phyloP scores from a whole-genome alignment of 83 land plant genomes.

The Diphasiastrum complanatum region DNA sequence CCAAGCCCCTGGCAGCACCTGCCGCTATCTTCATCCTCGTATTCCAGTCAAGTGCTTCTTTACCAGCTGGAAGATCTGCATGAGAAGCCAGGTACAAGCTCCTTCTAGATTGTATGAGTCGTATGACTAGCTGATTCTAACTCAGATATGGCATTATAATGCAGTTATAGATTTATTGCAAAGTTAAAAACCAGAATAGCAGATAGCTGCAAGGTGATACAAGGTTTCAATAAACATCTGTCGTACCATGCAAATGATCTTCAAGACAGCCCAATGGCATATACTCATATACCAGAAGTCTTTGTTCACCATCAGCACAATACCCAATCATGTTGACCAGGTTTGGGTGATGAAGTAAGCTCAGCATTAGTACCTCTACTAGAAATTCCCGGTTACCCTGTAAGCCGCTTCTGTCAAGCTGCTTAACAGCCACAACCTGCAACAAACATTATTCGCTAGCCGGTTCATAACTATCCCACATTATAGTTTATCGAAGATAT shows the following conservation, averaged over 20 bases:
- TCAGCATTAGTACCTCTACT: constrained; percentile 6
- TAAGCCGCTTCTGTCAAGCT: neutral
- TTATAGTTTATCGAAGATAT: too few relatives aligned
- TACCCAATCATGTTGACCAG: constrained; percentile 9
- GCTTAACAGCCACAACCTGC: constrained; percentile 14
- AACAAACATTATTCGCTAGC: too few relatives aligned
- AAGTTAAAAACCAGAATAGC: neutral
- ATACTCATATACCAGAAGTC: constrained; percentile 11
- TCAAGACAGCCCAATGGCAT: constrained; percentile 3
- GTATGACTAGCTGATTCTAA: too few relatives aligned
- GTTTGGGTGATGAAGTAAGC: neutral
- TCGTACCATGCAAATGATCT: constrained; percentile 15
- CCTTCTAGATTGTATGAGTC: too few relatives aligned
- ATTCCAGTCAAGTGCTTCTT: too few relatives aligned
- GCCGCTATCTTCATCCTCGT: too few relatives aligned
- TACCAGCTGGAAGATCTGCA: too few relatives aligned
- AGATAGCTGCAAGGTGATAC: neutral
- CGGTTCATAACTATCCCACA: too few relatives aligned
- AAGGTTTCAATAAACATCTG: neutral
- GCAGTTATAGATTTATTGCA: neutral
- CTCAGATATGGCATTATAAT: too few relatives aligned
- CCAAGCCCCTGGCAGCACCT: too few relatives aligned
- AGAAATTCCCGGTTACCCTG: constrained; percentile 8
- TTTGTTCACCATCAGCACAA: too few relatives aligned
- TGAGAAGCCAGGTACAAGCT: too few relatives aligned